A percentile compares a stretch with the other conserved stretches of the same genome.
Evolutionary conservation across 2,329 filamentous ascomycete genomes (phyloP).

Genomic region (Hypoxylon sp.): DNA sequence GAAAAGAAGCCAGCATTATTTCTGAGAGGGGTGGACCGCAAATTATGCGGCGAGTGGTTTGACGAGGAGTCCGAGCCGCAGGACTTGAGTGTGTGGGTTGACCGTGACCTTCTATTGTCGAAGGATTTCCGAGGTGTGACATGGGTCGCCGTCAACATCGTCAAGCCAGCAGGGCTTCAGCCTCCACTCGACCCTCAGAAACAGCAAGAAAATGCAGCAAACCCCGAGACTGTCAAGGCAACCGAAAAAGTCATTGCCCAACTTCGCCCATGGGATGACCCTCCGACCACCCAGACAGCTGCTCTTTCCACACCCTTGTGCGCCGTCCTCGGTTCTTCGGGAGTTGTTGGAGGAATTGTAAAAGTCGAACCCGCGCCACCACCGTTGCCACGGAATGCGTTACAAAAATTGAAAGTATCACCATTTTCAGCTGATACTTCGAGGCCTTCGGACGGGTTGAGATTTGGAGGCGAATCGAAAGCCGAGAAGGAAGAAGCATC

Average conservation of each 20-base stretch:
- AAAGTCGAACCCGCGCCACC: conserved; percentile 86
- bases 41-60: conserved; percentile 81
- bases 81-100: conserved; percentile 85
- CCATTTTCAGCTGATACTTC: conserved; percentile 76
- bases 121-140: conserved; percentile 81
- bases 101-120: conserved; percentile 79
- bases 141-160: conserved; percentile 87
- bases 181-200: conserved; percentile 77
- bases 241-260: conserved; percentile 81
- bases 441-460: conserved; percentile 76
- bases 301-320: conserved; percentile 86
- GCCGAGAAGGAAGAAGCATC: conserved; percentile 83
- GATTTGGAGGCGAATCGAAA: conserved; percentile 90
- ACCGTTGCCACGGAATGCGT: conserved; percentile 75
- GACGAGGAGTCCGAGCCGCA: conserved; percentile 73
- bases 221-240: conserved; percentile 64
- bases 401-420: conserved; percentile 80
- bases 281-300: conserved; percentile 83
- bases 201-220: conserved; percentile 76
- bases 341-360: conserved; percentile 86
- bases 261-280: conserved; percentile 85
- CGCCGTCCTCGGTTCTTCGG: conserved; percentile 77
- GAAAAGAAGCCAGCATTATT: conserved; percentile 79
- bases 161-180: conserved; percentile 84
- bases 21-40: conserved; percentile 82